A percentile compares a stretch with the other conserved stretches of the same genome.
These are phyloP conservation scores for Ogataea ramenticola DNA, from an alignment of 805 yeast species.

Conservation along the genomic window DNA sequence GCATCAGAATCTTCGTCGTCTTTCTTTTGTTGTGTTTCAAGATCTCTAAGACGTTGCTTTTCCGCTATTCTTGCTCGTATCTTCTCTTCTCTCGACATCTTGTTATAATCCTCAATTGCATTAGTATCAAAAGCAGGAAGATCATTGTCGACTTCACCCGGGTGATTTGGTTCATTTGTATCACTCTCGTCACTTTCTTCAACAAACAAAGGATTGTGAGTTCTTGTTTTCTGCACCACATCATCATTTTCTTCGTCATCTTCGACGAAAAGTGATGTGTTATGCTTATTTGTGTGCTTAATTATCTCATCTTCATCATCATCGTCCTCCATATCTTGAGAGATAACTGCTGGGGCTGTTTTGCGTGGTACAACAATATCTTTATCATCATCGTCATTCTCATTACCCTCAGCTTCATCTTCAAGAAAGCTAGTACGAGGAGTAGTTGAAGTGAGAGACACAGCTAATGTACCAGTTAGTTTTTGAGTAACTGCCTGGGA, in stretches of 20 bases:
- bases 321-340: too few species aligned
- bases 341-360: too few species aligned
- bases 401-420: slow-evolving; percentile 3
- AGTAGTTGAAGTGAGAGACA: not conserved
- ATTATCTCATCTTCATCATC: too few species aligned
- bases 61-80: slow-evolving; percentile 20
- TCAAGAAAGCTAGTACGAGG: not conserved
- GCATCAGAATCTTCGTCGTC: not conserved
- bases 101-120: slow-evolving; percentile 12
- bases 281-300: too few species aligned
- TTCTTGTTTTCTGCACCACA: slow-evolving; percentile 1
- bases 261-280: not conserved
- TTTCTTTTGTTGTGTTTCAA: slow-evolving; percentile 5
- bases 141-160: too few species aligned
- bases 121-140: not conserved
- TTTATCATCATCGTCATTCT: slow-evolving; percentile 3
- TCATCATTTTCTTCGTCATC: slow-evolving; percentile 3
- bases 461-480: not conserved
- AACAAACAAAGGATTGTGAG: not conserved
- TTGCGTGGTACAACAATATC: not conserved
- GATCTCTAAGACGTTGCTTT: slow-evolving; percentile 11
- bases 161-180: not conserved
- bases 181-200: not conserved
- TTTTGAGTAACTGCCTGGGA: not conserved
- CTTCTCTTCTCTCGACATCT: slow-evolving; percentile 19